Evolutionary conservation across 2,329 filamentous ascomycete species (phyloP), one percentile per base, ranked within the genome.

Genomic region (Ascochyta viciae-villosae): DNA sequence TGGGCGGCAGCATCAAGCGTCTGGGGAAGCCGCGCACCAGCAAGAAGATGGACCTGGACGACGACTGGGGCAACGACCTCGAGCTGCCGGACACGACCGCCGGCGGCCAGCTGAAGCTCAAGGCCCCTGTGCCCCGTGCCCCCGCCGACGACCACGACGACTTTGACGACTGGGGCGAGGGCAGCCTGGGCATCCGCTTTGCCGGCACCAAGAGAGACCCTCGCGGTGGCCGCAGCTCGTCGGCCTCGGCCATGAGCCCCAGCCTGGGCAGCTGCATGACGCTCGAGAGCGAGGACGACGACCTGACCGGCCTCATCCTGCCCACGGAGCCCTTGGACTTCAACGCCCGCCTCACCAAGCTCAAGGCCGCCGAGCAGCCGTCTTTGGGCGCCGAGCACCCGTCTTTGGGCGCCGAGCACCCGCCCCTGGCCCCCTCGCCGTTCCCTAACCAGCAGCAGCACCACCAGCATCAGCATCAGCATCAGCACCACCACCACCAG

Each of bases 241-340:
- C 92, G 16, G 87, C 89, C 33, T 96, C 93, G 35, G 91, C 91
- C 26, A 84, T 97, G 74, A 98, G 94, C 71, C 94, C 95, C 13
- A 98, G 93, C 74, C 85, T 96, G 52, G 91, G 92, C 19, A 98
- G 94, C 75, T 95, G 91, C 61, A 87, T 96, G 65, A 96, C 92
- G 1, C 85, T 87, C 9, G 95, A 97, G 78, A 98, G 93, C 71
- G 94, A 97, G 71, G 93, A 96, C 64, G 94, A 98, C 74, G 89
- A 90, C 6, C 85, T 98, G 57, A 91, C 95, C 58, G 94, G 94
- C n/a, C 83, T 99, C 13, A 81, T 96, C 19, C 82, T 98, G 16
- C 95, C 95, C 0, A 83, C 85, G 50, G 93, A 92, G 1, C 91
- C 91, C 19, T 81, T 99, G 48, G 88, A 96, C 75, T 90, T 98